Evolutionary conservation across 768 basidiomycete genomes (phyloP), one percentile per base, ranked within the genome.

Genomic region (Sarcomyxa edulis): DNA sequence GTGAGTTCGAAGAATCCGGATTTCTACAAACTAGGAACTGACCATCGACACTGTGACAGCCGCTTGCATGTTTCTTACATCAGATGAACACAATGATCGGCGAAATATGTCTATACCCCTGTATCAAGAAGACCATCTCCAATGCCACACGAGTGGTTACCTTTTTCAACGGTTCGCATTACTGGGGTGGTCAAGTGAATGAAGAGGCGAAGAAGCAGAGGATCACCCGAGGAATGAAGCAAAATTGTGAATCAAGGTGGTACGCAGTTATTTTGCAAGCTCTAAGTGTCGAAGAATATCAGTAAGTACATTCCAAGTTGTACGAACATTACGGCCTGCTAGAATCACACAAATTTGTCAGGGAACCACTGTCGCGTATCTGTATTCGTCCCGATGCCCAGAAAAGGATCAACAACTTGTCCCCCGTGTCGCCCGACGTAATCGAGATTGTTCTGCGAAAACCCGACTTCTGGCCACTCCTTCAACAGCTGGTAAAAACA

Each of bases 111-210:
- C n/a, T 51, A 20, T 49, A 40, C 34, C 54, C 52, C 0, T 7
- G 7, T 1, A 55, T 56, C 32, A 61, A 59, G 37, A 29, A 22
- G 2, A 35, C 39, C 4, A 48, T 56, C 14, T 39, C 50, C 8
- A 44, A 51, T 19, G 48, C 35, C 22, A 40, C 49, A 1, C 25
- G 40, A 3, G 56, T 60, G 19, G 55, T 61, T 3, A 37, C 52
- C 5, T 62, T 61, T 40, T 61, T 62, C 49, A 53, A 57, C 35
- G 19, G 39, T 2, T 62, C 56, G 3, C 59, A 62, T 30, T 59
- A 58, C 40, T 61, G 60, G 57, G 54, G 60, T n/a, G 57, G 55
- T n/a, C 61, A 62, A 46, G 40, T 61, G 46, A 14, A 12, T 32
- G n/a, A n/a, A 1, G 35, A 40, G 6, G 59, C 55, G 1, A 40